A percentile compares a stretch with the other conserved stretches of the same genome.
Conservation (phyloP, 305 asterid genomes). For the Fraxinus nigra region DNA sequence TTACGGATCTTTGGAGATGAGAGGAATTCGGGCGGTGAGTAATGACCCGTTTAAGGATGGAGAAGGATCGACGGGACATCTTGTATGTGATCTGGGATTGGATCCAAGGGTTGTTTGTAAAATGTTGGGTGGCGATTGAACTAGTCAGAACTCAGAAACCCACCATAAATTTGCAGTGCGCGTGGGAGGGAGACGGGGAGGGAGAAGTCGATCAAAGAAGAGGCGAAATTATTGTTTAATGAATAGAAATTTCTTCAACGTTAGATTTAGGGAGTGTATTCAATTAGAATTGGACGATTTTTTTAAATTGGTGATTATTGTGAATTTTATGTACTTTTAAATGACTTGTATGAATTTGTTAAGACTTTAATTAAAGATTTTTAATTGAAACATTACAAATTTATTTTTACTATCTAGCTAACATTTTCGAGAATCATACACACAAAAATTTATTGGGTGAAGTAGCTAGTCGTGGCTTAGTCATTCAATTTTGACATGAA, state of each 20-base stretch:
- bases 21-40: neutral
- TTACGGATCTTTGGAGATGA: slow-evolving; percentile 52
- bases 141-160: neutral
- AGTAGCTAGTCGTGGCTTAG: no score
- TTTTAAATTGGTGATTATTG: no score
- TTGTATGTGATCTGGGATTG: neutral
- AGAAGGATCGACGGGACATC: slow-evolving; percentile 59
- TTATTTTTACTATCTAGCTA: no score
- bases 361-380: no score
- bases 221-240: neutral
- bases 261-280: no score
- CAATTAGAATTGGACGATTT: no score
- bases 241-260: neutral
- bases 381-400: no score
- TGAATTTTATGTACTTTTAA: no score
- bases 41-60: slow-evolving; percentile 41
- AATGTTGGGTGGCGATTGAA: neutral
- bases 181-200: neutral
- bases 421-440: no score
- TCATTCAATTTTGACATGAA: no score
- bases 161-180: neutral
- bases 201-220: neutral
- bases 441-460: no score
- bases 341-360: no score
- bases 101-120: neutral